phyloP scores from a whole-genome alignment of 2,329 filamentous ascomycete genomes.

The Endocalyx cinctus region DNA sequence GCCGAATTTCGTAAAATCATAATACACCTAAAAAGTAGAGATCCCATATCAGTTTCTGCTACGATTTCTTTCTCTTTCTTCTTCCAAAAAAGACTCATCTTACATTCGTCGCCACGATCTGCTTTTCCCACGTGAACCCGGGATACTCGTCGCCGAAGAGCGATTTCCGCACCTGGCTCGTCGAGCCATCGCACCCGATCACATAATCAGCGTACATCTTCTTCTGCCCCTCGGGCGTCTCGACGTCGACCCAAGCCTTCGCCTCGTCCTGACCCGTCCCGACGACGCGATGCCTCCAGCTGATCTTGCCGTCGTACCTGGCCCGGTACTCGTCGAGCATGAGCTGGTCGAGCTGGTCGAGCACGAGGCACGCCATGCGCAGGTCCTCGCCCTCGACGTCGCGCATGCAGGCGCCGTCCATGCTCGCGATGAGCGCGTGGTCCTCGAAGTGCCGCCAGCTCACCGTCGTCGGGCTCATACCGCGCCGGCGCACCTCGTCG shows the following conservation, averaged over 20 bases:
- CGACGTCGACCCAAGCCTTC: constrained; percentile 41
- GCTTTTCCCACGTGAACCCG: constrained; percentile 54
- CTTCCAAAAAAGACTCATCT: too few relatives aligned
- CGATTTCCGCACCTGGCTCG: constrained; percentile 41
- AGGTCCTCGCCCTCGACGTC: constrained; percentile 36
- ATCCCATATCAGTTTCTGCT: too few relatives aligned
- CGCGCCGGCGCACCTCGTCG: constrained; percentile 30
- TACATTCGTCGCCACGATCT: constrained; percentile 60
- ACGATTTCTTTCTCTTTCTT: too few relatives aligned
- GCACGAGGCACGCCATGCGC: constrained; percentile 35
- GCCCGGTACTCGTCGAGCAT: constrained; percentile 36
- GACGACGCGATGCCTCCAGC: constrained; percentile 44
- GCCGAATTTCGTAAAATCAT: constrained; percentile 51
- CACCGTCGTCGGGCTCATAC: constrained; percentile 34
- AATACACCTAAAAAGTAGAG: constrained; percentile 62
- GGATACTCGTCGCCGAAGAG: constrained; percentile 54
- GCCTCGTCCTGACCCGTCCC: constrained; percentile 41
- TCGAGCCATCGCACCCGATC: constrained; percentile 52
- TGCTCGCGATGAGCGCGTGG: constrained; percentile 30
- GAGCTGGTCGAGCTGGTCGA: constrained; percentile 38
- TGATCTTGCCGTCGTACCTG: constrained; percentile 30
- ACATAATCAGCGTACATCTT: constrained; percentile 47
- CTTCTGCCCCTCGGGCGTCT: constrained; percentile 31
- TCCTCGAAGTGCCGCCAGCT: constrained; percentile 34
- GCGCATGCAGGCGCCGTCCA: constrained; percentile 28